Evolutionary conservation across 129 eudicot species (phyloP), one percentile per base, ranked within the genome.

Genomic region (Sambucus nigra): DNA sequence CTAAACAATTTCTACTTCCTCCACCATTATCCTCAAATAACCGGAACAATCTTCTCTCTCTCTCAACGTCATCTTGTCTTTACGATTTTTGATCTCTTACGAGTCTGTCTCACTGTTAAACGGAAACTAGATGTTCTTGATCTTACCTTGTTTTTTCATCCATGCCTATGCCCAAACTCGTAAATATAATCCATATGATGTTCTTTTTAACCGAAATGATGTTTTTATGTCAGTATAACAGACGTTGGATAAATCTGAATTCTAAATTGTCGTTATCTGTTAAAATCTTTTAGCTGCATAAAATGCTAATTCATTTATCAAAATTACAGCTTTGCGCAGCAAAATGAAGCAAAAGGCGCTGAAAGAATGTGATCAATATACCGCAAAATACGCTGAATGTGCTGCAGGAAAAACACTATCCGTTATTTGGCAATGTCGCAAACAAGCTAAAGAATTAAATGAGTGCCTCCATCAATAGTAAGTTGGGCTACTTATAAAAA

Each of bases 281-380:
- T 31, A 2, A 31, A 2, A 46, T 48, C n/a, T 22, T 15, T 26
- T 21, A 62, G 58, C 47, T n/a, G 53, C 60, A n/a, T 19, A 25
- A 19, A 12, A 31, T 57, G 19, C 19, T 46, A 8, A 25, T 16
- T 22, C 0, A 23, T 63, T 44, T 28, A 27, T 50, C 48, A 15
- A 35, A 55, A 27, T 27, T 63, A 68, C 84, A 89, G 98, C 98
- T 71, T 67, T 89, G 51, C 85, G 95, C 76, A 85, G 98, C 75
- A 89, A 89, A 76, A 89, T 89, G 98, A 89, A 89, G 80, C 83
- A 74, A 63, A 89, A 89, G 67, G 98, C 98, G 4, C 79, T 89
- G 14, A 89, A 85, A 51, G 81, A 85, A 71, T 89, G 98, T 65
- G 83, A 81, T 55, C 59, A 44, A 24, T 82, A 73, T 58, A 65